Evolutionary conservation across 345 rosid species (phyloP).

Genomic region (Boechera retrofracta): DNA sequence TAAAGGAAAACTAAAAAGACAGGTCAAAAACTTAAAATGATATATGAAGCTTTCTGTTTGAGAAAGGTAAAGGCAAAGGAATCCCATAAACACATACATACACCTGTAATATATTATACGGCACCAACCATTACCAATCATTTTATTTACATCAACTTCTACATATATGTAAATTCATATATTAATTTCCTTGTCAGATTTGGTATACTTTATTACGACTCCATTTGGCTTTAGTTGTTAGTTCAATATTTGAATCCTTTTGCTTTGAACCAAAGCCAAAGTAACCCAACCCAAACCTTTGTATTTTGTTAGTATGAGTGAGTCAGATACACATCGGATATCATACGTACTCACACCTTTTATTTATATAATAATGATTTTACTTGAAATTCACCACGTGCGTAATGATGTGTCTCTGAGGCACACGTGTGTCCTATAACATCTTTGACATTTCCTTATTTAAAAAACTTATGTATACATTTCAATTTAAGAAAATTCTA

Average conservation of each 20-base stretch:
- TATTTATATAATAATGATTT: no score
- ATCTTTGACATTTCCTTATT: no score
- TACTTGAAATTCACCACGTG: no score
- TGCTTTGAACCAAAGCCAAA: conserved; percentile 46
- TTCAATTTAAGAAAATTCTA: no score
- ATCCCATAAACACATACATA: conserved; percentile 26
- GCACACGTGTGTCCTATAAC: no score
- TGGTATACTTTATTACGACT: conserved; percentile 27
- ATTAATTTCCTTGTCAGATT: conserved; percentile 23
- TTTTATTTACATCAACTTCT: not conserved
- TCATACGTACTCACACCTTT: no score
- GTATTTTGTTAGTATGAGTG: conserved; percentile 16
- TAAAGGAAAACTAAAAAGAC: conserved; percentile 1
- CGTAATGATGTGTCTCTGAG: no score
- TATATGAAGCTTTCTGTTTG: conserved; percentile 38
- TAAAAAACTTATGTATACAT: no score
- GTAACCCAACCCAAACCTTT: conserved; percentile 34
- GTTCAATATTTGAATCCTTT: conserved; percentile 35
- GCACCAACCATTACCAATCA: conserved; percentile 37
- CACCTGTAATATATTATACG: not conserved
- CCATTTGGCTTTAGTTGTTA: conserved; percentile 39
- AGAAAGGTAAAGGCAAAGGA: conserved; percentile 44
- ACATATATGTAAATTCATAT: not conserved
- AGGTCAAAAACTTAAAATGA: not conserved
- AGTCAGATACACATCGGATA: not conserved